A percentile compares a stretch with the other conserved stretches of the same genome.
Conservation (phyloP, 2,329 filamentous ascomycete species). For the Ciborinia camelliae region DNA sequence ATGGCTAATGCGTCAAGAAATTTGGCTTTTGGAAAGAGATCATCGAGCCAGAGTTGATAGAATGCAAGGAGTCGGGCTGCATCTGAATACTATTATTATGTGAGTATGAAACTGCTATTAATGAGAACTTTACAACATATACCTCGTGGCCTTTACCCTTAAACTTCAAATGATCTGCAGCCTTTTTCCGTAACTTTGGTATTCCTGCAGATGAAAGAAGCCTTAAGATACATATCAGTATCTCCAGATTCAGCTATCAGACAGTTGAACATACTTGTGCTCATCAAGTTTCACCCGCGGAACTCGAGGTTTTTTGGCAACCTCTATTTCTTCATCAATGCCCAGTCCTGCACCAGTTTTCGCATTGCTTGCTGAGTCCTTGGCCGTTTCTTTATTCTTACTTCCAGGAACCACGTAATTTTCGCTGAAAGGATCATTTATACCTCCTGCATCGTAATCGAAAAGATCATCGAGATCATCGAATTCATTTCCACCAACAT, state of each 20-base stretch:
- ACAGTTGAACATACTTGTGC: conserved; percentile 49
- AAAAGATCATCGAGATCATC: conserved; percentile 59
- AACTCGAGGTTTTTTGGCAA: conserved; percentile 67
- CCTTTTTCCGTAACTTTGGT: conserved; percentile 70
- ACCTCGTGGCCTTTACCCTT: conserved; percentile 96
- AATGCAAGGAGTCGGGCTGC: conserved; percentile 77
- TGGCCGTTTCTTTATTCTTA: conserved; percentile 42
- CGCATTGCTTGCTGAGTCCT: conserved; percentile 38
- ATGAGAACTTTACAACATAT: conserved; percentile 13
- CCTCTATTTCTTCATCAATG: conserved; percentile 81
- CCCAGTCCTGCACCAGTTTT: conserved; percentile 60
- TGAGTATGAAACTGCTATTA: conserved; percentile 17
- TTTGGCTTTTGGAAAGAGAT: conserved; percentile 89
- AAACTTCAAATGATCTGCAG: conserved; percentile 67
- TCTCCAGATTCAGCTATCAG: conserved; percentile 8
- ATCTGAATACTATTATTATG: conserved; percentile 67
- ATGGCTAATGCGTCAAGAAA: conserved; percentile 87
- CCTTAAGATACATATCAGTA: conserved; percentile 44
- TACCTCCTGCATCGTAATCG: conserved; percentile 64
- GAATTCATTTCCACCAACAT: conserved; percentile 46
- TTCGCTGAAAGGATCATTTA: conserved; percentile 33
- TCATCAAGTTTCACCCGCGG: conserved; percentile 88
- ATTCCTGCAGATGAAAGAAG: conserved; percentile 82
- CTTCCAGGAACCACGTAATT: conserved; percentile 26
- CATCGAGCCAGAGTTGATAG: conserved; percentile 96